Conservation (phyloP, 768 basidiomycete genomes). For the Lanmaoa rubissima region DNA sequence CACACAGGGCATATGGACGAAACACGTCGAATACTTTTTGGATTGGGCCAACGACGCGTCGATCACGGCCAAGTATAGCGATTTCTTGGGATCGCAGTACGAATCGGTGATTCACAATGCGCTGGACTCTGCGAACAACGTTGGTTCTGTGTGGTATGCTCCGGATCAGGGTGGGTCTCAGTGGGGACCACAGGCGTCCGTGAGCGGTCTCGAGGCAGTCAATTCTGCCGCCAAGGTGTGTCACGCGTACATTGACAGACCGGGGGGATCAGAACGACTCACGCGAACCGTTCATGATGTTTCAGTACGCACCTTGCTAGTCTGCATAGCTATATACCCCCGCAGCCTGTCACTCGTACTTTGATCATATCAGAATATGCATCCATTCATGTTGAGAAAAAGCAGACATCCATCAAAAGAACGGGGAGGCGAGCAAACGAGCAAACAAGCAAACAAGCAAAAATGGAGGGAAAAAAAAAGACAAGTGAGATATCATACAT, state of each 20-base stretch:
- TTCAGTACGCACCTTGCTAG: constrained; percentile 21
- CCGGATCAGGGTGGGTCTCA: constrained; percentile 25
- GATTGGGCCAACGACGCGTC: constrained; percentile 42
- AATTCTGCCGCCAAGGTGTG: constrained; percentile 29
- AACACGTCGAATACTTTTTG: constrained; percentile 50
- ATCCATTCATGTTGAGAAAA: constrained; percentile 12
- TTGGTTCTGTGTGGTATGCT: constrained; percentile 39
- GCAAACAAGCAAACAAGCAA: background rate
- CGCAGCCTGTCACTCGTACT: no score
- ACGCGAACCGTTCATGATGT: background rate
- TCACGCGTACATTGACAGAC: background rate
- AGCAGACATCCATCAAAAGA: constrained; percentile 9
- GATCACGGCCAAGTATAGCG: constrained; percentile 42
- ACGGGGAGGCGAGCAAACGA: no score
- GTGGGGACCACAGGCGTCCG: constrained; percentile 30
- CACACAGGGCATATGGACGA: constrained; percentile 43
- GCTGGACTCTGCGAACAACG: constrained; percentile 37
- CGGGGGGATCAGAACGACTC: background rate
- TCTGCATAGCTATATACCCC: constrained; percentile 18
- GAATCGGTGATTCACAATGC: constrained; percentile 40
- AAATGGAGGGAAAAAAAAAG: constrained; percentile 2
- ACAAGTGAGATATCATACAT: constrained; percentile 31
- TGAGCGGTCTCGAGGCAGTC: constrained; percentile 32
- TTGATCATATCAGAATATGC: background rate
- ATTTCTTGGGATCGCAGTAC: constrained; percentile 36